phyloP scores from a whole-genome alignment of 208 protist species.

The Leptomonas pyrrhocoris region DNA sequence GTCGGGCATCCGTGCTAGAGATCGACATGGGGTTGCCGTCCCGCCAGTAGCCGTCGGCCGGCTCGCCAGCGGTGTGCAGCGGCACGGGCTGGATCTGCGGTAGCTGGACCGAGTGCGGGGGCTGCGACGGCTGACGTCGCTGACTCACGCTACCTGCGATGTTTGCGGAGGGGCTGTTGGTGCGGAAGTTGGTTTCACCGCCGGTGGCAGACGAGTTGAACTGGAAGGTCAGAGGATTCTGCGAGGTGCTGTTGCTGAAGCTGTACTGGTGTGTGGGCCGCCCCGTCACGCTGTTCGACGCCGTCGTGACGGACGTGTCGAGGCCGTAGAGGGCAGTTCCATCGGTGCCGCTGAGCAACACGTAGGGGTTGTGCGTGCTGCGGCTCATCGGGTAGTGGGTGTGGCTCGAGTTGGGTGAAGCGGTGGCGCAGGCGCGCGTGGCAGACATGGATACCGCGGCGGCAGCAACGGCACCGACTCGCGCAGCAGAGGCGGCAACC shows the following conservation, averaged over 20 bases:
- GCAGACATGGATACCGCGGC: neutral
- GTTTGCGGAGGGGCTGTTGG: slow-evolving; percentile 14
- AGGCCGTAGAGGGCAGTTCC: neutral
- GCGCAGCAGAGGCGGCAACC: neutral
- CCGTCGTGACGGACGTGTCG: neutral
- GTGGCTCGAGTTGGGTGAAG: slow-evolving; percentile 15
- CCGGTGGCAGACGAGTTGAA: slow-evolving; percentile 26
- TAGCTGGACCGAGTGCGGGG: slow-evolving; percentile 1
- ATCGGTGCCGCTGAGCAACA: slow-evolving; percentile 28
- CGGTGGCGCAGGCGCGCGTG: neutral
- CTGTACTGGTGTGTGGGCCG: slow-evolving; percentile 23
- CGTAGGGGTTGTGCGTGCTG: slow-evolving; percentile 44
- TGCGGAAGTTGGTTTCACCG: neutral
- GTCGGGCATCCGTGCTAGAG: slow-evolving; percentile 27
- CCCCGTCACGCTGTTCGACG: slow-evolving; percentile 16
- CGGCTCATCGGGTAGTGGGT: slow-evolving; percentile 25
- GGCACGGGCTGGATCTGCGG: neutral
- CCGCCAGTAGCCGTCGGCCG: slow-evolving; percentile 15
- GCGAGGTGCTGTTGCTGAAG: slow-evolving; percentile 48
- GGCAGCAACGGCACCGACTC: neutral
- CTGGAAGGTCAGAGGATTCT: slow-evolving; percentile 41
- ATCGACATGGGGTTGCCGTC: slow-evolving; percentile 32
- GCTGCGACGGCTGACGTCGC: slow-evolving; percentile 15
- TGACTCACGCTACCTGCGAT: neutral
- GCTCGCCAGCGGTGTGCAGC: slow-evolving; percentile 2